Percentiles rank a stretch among this genome's conserved stretches.
Evolutionary conservation across 2,329 filamentous ascomycete species (phyloP).

Genomic region (Verticillium tricorpus): DNA sequence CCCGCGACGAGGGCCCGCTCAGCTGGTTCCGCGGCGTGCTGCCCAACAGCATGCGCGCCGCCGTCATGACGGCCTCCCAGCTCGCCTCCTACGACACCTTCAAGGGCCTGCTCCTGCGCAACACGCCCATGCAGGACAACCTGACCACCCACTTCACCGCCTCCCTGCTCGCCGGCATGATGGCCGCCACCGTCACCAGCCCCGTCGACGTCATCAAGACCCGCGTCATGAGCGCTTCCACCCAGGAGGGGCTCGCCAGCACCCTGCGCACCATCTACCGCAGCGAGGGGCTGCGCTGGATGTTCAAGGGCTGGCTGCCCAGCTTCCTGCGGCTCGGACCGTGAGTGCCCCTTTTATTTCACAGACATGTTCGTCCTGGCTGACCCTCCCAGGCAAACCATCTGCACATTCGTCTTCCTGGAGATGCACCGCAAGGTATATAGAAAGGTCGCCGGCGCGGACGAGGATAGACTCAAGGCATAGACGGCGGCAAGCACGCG

Average conservation of each 20-base stretch:
- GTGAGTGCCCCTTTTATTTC: slow-evolving; percentile 32
- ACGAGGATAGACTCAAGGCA: slow-evolving; percentile 9
- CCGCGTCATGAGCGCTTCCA: slow-evolving; percentile 69
- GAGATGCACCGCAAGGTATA: slow-evolving; percentile 83
- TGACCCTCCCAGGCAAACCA: slow-evolving; percentile 58
- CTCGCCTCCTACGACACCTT: slow-evolving; percentile 81
- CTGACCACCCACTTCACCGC: slow-evolving; percentile 76
- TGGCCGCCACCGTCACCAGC: slow-evolving; percentile 79
- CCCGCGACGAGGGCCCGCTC: slow-evolving; percentile 71
- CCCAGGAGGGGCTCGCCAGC: slow-evolving; percentile 47
- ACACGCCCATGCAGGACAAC: slow-evolving; percentile 64
- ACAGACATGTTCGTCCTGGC: not conserved
- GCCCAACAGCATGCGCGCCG: slow-evolving; percentile 75
- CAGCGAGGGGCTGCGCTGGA: slow-evolving; percentile 71
- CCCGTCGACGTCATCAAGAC: slow-evolving; percentile 91
- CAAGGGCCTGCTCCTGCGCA: slow-evolving; percentile 63
- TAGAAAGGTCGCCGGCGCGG: slow-evolving; percentile 45
- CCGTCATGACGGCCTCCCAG: slow-evolving; percentile 84
- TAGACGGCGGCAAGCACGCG: not conserved
- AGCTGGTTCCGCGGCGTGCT: slow-evolving; percentile 81
- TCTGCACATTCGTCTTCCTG: slow-evolving; percentile 81
- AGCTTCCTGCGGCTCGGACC: slow-evolving; percentile 62
- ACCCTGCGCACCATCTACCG: slow-evolving; percentile 64
- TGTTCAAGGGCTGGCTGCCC: slow-evolving; percentile 90
- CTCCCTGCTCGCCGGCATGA: slow-evolving; percentile 72